phyloP scores from a whole-genome alignment of 139 green algal genomes.

The Picochlorum sp. region DNA sequence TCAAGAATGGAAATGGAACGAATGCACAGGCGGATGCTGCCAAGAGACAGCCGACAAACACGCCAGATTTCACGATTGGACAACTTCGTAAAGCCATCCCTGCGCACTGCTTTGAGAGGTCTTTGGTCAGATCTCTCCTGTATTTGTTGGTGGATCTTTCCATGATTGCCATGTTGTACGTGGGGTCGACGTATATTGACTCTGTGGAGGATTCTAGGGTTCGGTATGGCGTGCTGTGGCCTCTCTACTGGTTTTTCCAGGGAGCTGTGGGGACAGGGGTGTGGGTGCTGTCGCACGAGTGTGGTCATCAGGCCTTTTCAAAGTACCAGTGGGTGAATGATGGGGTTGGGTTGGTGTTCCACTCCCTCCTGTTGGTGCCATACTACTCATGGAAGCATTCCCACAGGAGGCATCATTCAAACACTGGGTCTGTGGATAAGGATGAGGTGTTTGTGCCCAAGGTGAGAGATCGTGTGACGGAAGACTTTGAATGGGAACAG shows the following conservation, averaged over 20 bases:
- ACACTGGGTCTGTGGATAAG: slow-evolving; percentile 62
- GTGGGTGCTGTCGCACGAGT: slow-evolving; percentile 82
- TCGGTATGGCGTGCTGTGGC: slow-evolving; percentile 49
- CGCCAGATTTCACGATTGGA: slow-evolving; percentile 52
- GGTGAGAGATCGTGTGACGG: slow-evolving; percentile 8
- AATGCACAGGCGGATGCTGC: not conserved
- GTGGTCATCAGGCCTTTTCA: slow-evolving; percentile 71
- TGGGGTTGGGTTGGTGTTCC: slow-evolving; percentile 64
- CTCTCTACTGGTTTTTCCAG: slow-evolving; percentile 63
- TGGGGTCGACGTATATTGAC: slow-evolving; percentile 42
- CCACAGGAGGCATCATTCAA: slow-evolving; percentile 79
- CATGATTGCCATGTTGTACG: slow-evolving; percentile 33
- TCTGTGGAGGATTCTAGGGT: slow-evolving; percentile 23
- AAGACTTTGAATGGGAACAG: slow-evolving; percentile 16
- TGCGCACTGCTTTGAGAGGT: slow-evolving; percentile 73
- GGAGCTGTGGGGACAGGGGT: slow-evolving; percentile 60
- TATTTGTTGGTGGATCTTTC: slow-evolving; percentile 63
- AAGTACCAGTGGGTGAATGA: slow-evolving; percentile 60
- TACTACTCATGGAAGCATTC: slow-evolving; percentile 91
- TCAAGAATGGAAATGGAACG: too few species aligned
- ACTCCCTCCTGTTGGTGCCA: slow-evolving; percentile 73
- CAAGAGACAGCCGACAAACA: slow-evolving; percentile 1
- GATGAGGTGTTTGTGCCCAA: slow-evolving; percentile 87
- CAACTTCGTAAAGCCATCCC: slow-evolving; percentile 71
- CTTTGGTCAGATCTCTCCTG: slow-evolving; percentile 23